phyloP scores from a whole-genome alignment of 2,329 filamentous ascomycete species.

The Talaromyces albobiverticillius region DNA sequence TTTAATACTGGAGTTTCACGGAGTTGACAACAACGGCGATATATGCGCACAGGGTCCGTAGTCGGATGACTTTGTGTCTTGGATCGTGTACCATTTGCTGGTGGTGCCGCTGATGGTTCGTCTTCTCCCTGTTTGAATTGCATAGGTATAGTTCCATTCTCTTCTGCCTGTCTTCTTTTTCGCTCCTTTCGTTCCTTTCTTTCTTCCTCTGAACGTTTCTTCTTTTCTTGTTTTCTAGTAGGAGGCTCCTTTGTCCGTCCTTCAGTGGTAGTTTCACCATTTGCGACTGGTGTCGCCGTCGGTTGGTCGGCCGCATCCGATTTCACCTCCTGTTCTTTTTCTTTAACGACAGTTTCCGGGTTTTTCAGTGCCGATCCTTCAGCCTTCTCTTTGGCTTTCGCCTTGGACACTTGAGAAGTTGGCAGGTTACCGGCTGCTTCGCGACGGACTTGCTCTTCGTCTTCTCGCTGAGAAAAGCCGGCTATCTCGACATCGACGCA shows the following conservation, averaged over 20 bases:
- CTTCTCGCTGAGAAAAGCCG: conserved; percentile 76
- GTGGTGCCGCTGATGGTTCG: conserved; percentile 51
- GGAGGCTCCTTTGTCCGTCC: conserved; percentile 40
- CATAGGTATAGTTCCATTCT: conserved; percentile 81
- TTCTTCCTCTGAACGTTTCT: conserved; percentile 91
- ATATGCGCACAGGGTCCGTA: conserved; percentile 87
- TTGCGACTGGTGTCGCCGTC: conserved; percentile 18
- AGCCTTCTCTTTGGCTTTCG: conserved; percentile 61
- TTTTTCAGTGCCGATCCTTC: conserved; percentile 74
- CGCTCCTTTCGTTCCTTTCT: conserved; percentile 89
- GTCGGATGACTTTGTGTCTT: conserved; percentile 69
- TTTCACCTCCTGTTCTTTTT: conserved; percentile 36
- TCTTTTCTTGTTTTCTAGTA: conserved; percentile 86
- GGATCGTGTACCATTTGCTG: conserved; percentile 34
- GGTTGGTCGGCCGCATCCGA: not conserved
- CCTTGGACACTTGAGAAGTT: conserved; percentile 3
- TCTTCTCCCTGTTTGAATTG: conserved; percentile 71
- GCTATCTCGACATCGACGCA: conserved; percentile 98
- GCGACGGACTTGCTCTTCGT: conserved; percentile 36
- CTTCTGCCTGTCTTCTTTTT: conserved; percentile 78
- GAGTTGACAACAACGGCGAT: conserved; percentile 89
- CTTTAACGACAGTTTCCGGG: conserved; percentile 54
- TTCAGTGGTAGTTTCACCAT: conserved; percentile 28
- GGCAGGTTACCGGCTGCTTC: conserved; percentile 2
- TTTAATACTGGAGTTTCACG: conserved; percentile 90